Conservation (phyloP, 257 asterid genomes). For the Cordia subcordata region DNA sequence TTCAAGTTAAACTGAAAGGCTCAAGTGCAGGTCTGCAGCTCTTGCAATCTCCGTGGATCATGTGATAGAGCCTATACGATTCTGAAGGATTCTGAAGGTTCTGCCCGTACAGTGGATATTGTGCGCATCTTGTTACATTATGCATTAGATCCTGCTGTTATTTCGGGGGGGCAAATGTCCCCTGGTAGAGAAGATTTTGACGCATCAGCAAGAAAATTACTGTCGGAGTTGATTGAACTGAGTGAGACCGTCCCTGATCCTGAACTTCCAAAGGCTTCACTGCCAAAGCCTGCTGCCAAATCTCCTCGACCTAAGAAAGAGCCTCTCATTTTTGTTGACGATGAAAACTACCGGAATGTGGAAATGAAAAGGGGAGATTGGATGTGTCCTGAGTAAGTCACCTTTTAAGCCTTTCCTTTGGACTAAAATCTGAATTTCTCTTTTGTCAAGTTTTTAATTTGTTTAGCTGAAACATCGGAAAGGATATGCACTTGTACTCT, state of each 20-base stretch:
- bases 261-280: slow-evolving; percentile 42
- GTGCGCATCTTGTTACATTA: slow-evolving; percentile 59
- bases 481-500: not conserved
- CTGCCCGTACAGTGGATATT: slow-evolving; percentile 77
- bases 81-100: slow-evolving; percentile 53
- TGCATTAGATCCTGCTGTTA: slow-evolving; percentile 66
- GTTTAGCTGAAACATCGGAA: not conserved
- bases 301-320: slow-evolving; percentile 34
- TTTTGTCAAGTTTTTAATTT: not conserved
- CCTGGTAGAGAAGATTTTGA: slow-evolving; percentile 57
- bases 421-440: not conserved
- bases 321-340: slow-evolving; percentile 18
- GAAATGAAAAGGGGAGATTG: slow-evolving; percentile 72
- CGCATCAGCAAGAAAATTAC: slow-evolving; percentile 69
- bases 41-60: slow-evolving; percentile 74
- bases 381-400: slow-evolving; percentile 67
- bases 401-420: slow-evolving; percentile 1
- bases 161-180: slow-evolving; percentile 44
- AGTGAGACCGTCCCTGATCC: slow-evolving; percentile 60
- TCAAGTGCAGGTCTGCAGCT: slow-evolving; percentile 65
- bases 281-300: slow-evolving; percentile 33
- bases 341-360: slow-evolving; percentile 20
- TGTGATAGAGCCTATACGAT: slow-evolving; percentile 78
- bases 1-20: slow-evolving; percentile 5
- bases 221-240: slow-evolving; percentile 61